Base-by-base conservation (phyloP, 2,329 filamentous ascomycete genomes). In the Paecilomyces sp. region DNA sequence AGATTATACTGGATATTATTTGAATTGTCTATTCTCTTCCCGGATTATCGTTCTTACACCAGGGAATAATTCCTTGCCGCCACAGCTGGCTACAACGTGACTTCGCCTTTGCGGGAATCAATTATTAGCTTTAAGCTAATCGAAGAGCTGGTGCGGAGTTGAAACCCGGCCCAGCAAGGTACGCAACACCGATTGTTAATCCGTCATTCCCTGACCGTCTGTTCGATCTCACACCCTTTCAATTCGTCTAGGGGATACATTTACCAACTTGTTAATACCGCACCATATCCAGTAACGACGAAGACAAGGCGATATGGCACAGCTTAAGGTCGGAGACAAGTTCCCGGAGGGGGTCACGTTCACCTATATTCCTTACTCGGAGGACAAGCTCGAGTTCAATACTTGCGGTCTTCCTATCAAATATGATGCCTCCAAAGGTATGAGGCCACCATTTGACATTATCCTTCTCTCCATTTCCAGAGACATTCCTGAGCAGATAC, bases 321-420 rank as follows among this genome's bases (percentile, higher is more conserved):
- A 47, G n/a, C 41, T 47, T 9, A 47, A 47, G n/a, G n/a, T 47
- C 18, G 41, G 41, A 47, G 41, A 47, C 13, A 47, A 47, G 18
- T 47, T 47, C 41, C 41, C 52, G 4, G 52, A 54, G 5, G 24
- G 52, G 15, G 25, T 47, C 6, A 47, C 41, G 18, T 47, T 47
- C n/a, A 47, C n/a, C 15, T 47, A 47, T 47, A 47, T 47, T 47
- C 41, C 41, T 18, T 47, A 47, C 41, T 18, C 86, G 13, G 79
- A 83, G 60, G 90, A 93, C 68, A 83, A 80, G 56, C 79, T 83
- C 64, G 82, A 84, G 66, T 84, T 95, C 68, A 90, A 85, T 58
- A 80, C 84, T 63, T 96, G 92, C 77, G 92, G 92, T 66, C 83
- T 89, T 60, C 91, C 91, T 62, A 83, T 87, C 71, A 83, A 84